Base-by-base conservation (phyloP, 805 yeast species). In the Zygotorulaspora sp. region DNA sequence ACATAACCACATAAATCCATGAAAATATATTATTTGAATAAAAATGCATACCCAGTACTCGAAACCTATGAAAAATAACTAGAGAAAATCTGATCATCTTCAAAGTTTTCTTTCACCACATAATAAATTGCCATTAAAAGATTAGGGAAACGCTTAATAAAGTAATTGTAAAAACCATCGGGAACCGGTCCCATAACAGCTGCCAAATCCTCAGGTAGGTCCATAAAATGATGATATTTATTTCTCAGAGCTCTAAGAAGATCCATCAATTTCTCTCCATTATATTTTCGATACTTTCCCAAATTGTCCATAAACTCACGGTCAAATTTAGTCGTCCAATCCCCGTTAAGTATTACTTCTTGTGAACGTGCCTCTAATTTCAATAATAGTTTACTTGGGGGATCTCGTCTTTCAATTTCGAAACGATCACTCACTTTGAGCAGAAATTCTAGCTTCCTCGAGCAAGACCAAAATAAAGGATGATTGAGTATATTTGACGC, bases 181-280 rank as follows among this genome's bases (percentile, higher is more conserved):
- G 97, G 96, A 18, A 87, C 63, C 0, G 90, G 82, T 13, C 86
- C 81, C 76, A 92, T 82, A 34, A 75, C 70, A 11, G 55, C 57
- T 36, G 76, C 78, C 41, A 92, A 68, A 10, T 67, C 74, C 7
- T 64, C 70, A 1, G 96, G 96, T 55, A 89, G 65, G 58, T 92
- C 98, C 63, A 87, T 87, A 60, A 74, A 90, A 60, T 92, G 99
- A 60, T 92, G 97, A 54, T 86, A 82, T 61, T 92, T 92, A 65
- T 92, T 92, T 52, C 99, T 72, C 49, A 92, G 62, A 0, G 96
- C 96, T 41, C 99, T 69, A 41, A 92, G 63, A 35, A 92, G 64
- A 58, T 92, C 98, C 79, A 88, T 77, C 31, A 92, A 62, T 50
- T 79, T 83, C 40, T 74, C 77, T 0, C 83, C 74, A 47, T 82